Percentiles rank a stretch among this genome's conserved stretches.
These are phyloP conservation scores for Amaranthus palmeri DNA, from an alignment of 148 eudicot genomes.

Conservation along the genomic window DNA sequence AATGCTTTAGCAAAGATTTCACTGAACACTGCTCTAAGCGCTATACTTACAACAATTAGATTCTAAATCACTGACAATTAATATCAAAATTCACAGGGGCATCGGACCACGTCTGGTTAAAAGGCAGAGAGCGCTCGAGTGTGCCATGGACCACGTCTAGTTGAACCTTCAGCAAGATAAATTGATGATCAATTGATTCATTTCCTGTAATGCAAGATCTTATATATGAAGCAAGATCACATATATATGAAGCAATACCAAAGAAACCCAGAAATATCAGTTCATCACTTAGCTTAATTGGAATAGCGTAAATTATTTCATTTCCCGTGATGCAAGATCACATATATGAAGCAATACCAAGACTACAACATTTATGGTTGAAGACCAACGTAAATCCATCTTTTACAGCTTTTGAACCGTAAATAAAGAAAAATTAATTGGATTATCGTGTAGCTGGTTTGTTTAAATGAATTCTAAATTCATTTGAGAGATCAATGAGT, in stretches of 20 bases:
- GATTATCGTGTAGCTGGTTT: no score
- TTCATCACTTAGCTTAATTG: no score
- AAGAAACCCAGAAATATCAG: no score
- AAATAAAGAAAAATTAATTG: no score
- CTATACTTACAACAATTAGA: no score
- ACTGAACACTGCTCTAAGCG: no score
- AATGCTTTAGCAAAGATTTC: no score
- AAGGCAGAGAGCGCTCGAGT: not conserved
- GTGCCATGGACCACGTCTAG: not conserved
- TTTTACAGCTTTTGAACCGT: no score
- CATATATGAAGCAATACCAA: not conserved
- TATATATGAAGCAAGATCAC: not conserved
- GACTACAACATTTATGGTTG: not conserved
- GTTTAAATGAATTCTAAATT: no score
- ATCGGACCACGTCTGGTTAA: conserved; percentile 6
- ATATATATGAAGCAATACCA: not conserved
- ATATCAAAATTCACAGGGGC: conserved; percentile 12
- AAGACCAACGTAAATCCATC: not conserved
- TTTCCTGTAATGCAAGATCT: conserved; percentile 29
- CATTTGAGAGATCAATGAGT: no score
- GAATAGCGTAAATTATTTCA: conserved; percentile 12
- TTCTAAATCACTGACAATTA: conserved; percentile 11
- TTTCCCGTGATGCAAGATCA: conserved; percentile 30
- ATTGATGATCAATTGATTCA: conserved; percentile 35
- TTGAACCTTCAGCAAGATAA: not conserved